Evolutionary conservation across 1,284 basidiomycete species (phyloP).

Genomic region (Fomitiporia mediterranea): DNA sequence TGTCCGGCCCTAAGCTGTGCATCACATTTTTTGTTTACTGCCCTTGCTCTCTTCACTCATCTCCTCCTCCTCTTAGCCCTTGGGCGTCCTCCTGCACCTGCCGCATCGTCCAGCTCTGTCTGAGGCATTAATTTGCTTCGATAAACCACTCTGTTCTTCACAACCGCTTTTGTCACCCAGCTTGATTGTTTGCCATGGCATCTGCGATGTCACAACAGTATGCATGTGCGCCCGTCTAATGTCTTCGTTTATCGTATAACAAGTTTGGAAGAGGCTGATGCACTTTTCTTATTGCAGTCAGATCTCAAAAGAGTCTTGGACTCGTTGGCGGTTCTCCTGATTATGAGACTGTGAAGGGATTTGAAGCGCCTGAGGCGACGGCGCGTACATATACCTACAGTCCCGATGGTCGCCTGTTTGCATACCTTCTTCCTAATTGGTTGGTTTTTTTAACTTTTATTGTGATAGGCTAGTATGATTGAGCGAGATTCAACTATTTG

Average conservation of each 20-base stretch:
- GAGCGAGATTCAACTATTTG: slow-evolving; percentile 9
- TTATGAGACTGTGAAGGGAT: slow-evolving; percentile 65
- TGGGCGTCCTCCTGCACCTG: neutral
- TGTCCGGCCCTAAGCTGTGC: slow-evolving; percentile 12
- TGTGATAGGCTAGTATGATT: neutral
- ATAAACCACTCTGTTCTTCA: slow-evolving; percentile 26
- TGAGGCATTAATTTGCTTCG: slow-evolving; percentile 86
- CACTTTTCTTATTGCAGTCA: slow-evolving; percentile 47
- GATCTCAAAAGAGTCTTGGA: slow-evolving; percentile 90
- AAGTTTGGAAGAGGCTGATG: neutral
- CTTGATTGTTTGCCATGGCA: slow-evolving; percentile 22
- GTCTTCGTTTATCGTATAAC: neutral
- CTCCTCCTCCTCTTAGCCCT: neutral
- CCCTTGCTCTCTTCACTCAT: slow-evolving; percentile 2
- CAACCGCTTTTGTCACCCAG: slow-evolving; percentile 27
- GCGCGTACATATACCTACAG: slow-evolving; percentile 83
- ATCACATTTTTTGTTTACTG: neutral
- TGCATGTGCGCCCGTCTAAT: slow-evolving; percentile 12
- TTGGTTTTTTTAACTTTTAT: slow-evolving; percentile 37
- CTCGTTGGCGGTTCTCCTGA: slow-evolving; percentile 79
- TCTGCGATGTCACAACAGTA: slow-evolving; percentile 22
- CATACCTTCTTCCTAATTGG: slow-evolving; percentile 74
- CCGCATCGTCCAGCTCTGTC: slow-evolving; percentile 3
- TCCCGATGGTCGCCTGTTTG: slow-evolving; percentile 82
- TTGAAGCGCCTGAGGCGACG: slow-evolving; percentile 61